These are phyloP conservation scores for Bertia moriformis DNA, from an alignment of 2,329 filamentous ascomycete species.

Conservation along the genomic window DNA sequence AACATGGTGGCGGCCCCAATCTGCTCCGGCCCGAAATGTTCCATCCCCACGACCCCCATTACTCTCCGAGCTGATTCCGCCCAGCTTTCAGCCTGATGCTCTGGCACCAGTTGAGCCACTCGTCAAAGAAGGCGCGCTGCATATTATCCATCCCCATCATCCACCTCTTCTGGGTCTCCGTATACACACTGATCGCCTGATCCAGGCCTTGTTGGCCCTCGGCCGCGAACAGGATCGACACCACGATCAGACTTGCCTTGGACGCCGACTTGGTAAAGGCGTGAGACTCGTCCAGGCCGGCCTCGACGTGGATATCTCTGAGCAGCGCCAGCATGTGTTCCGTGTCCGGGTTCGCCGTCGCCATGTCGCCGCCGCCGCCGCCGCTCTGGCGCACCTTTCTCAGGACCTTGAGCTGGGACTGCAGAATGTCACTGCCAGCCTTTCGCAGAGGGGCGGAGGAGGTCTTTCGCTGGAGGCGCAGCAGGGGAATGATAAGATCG, in stretches of 20 bases:
- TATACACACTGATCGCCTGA: conserved; percentile 49
- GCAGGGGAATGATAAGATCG: conserved; percentile 58
- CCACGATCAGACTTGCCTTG: conserved; percentile 53
- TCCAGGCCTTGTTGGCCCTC: too few species aligned
- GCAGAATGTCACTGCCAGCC: conserved; percentile 59
- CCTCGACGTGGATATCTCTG: conserved; percentile 53
- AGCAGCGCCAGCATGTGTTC: conserved; percentile 42
- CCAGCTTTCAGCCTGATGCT: too few species aligned
- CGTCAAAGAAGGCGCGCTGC: conserved; percentile 51
- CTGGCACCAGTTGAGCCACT: conserved; percentile 63
- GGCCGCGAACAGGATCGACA: conserved; percentile 45
- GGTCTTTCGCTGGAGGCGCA: conserved; percentile 65
- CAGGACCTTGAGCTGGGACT: conserved; percentile 54
- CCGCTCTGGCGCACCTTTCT: conserved; percentile 36
- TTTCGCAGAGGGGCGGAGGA: conserved; percentile 61
- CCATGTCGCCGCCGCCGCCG: conserved; percentile 18
- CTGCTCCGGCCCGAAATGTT: too few species aligned
- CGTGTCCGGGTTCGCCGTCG: conserved; percentile 23
- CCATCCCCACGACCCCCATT: too few species aligned
- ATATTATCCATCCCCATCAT: conserved; percentile 42
- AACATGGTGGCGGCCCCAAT: too few species aligned
- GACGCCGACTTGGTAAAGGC: conserved; percentile 64
- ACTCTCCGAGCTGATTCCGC: too few species aligned
- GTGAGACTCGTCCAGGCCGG: conserved; percentile 46
- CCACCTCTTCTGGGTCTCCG: conserved; percentile 42